These are phyloP conservation scores for Mycena venus DNA, from an alignment of 768 basidiomycete species.

Conservation along the genomic window DNA sequence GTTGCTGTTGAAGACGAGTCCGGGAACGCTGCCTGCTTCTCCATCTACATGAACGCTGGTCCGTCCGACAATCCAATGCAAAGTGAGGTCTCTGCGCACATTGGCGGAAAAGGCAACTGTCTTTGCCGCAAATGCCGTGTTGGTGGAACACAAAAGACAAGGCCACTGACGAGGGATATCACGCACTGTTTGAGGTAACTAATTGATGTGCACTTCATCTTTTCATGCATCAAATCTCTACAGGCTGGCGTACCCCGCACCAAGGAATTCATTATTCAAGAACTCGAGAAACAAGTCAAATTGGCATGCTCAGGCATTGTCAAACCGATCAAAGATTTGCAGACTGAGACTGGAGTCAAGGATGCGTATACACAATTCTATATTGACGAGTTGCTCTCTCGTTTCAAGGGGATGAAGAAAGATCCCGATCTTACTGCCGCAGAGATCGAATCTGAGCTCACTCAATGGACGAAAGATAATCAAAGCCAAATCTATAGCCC, in stretches of 20 bases:
- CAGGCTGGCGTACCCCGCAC: background rate
- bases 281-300: conserved; percentile 46
- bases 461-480: background rate
- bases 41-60: background rate
- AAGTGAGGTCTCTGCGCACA: background rate
- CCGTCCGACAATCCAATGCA: no score
- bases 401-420: conserved; percentile 33
- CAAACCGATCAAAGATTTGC: conserved; percentile 37
- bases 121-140: background rate
- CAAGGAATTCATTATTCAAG: background rate
- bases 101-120: background rate
- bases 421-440: background rate
- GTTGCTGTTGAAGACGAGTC: no score
- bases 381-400: conserved; percentile 45
- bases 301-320: conserved; percentile 46
- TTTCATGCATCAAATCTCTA: background rate
- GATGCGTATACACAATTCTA: conserved; percentile 52
- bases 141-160: no score
- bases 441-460: background rate
- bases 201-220: conserved; percentile 14
- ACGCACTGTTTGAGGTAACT: background rate
- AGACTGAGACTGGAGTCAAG: no score
- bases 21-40: background rate
- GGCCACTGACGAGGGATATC: background rate
- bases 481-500: background rate